A percentile compares a stretch with the other conserved stretches of the same genome.
phyloP scores from a whole-genome alignment of 1,139 yeast genomes.

The Suhomyces chickasaworum region DNA sequence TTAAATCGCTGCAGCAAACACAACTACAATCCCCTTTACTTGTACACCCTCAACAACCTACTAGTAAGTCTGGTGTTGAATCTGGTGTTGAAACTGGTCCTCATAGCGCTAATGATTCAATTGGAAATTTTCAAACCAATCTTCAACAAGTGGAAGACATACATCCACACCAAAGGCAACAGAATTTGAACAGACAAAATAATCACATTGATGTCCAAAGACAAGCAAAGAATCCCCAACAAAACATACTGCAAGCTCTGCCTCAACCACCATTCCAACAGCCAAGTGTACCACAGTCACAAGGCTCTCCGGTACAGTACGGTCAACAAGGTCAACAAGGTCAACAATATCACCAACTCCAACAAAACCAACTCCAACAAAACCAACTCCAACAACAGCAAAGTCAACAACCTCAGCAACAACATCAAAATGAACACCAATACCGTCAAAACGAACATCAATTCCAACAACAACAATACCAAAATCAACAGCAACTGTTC shows the following conservation, averaged over 20 bases:
- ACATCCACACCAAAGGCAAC: conserved; percentile 29
- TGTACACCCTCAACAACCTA: neutral
- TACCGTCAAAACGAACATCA: conserved; percentile 3
- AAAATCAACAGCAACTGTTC: conserved; percentile 3
- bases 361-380: conserved; percentile 5
- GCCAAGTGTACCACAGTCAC: neutral
- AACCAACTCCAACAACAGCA: conserved; percentile 2
- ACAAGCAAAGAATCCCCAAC: neutral
- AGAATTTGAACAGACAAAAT: conserved; percentile 16
- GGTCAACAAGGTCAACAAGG: conserved; percentile 11
- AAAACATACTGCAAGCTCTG: neutral
- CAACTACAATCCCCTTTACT: neutral
- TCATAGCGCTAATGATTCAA: conserved; percentile 16
- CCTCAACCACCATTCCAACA: neutral
- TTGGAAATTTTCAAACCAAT: conserved; percentile 30
- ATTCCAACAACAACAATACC: conserved; percentile 5
- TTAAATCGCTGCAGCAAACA: conserved; percentile 3
- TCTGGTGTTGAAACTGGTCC: neutral
- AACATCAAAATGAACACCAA: conserved; percentile 1
- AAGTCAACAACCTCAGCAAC: conserved; percentile 1
- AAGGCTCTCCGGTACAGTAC: conserved; percentile 13
- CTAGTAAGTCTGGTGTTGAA: neutral
- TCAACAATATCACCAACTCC: conserved; percentile 17
- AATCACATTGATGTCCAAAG: neutral
- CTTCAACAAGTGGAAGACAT: conserved; percentile 31